phyloP scores from a whole-genome alignment of 1,139 yeast genomes.

The Hemisphaericaspora subhashii region DNA sequence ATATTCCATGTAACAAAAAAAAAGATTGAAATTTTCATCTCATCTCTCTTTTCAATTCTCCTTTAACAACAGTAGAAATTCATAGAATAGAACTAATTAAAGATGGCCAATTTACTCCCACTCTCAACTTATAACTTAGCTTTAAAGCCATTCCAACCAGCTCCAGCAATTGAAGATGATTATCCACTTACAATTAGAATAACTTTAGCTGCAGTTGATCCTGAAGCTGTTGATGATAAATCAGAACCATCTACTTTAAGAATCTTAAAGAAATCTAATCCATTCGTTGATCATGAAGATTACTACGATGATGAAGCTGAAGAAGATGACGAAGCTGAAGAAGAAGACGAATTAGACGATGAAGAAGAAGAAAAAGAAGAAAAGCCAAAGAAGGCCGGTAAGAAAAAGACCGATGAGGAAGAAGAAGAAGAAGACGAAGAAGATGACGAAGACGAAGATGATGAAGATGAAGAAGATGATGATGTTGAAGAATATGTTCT shows the following conservation, averaged over 20 bases:
- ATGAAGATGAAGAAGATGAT: conserved; percentile 52
- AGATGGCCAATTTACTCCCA: conserved; percentile 65
- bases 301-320: conserved; percentile 40
- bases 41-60: conserved; percentile 6
- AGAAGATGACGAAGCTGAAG: conserved; percentile 56
- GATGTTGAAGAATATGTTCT: conserved; percentile 74
- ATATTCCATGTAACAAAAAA: background rate
- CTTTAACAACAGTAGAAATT: conserved; percentile 7
- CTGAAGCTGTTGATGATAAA: conserved; percentile 77
- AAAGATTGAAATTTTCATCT: background rate
- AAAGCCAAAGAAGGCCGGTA: conserved; percentile 26
- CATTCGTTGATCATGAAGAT: conserved; percentile 49
- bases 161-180: conserved; percentile 82
- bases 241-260: conserved; percentile 86
- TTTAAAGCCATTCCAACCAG: conserved; percentile 81
- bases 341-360: conserved; percentile 49
- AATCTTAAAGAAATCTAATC: conserved; percentile 72
- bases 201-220: conserved; percentile 95
- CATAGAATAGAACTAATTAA: background rate
- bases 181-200: conserved; percentile 87
- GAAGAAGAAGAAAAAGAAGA: conserved; percentile 40
- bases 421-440: conserved; percentile 52
- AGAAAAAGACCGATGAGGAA: conserved; percentile 33
- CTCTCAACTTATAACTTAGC: conserved; percentile 84
- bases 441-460: conserved; percentile 60